Percentiles rank a stretch among this genome's conserved stretches.
These are phyloP conservation scores for Saccharomycopsis oosterbeekiorum DNA, from an alignment of 805 yeast genomes.

Conservation along the genomic window DNA sequence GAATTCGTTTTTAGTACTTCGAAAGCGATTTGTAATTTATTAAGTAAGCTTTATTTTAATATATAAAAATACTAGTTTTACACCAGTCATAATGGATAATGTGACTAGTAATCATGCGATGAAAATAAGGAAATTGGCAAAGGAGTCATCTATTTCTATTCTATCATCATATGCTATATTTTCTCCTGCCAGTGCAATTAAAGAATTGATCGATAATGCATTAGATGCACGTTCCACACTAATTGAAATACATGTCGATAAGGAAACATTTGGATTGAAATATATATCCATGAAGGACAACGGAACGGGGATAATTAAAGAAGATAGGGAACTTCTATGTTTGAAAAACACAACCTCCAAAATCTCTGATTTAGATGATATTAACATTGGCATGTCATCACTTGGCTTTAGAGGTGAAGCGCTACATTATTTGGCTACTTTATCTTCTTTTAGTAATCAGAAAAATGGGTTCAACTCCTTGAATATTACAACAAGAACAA, in stretches of 20 bases:
- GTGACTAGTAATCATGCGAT: neutral
- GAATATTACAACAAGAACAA: slow-evolving; percentile 26
- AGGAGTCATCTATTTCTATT: slow-evolving; percentile 11
- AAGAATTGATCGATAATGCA: slow-evolving; percentile 34
- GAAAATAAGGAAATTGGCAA: slow-evolving; percentile 4
- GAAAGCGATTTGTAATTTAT: too few species aligned
- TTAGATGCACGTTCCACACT: slow-evolving; percentile 29
- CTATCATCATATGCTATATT: slow-evolving; percentile 25
- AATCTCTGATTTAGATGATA: slow-evolving; percentile 24
- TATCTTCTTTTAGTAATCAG: slow-evolving; percentile 15
- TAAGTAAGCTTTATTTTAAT: too few species aligned
- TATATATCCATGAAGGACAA: slow-evolving; percentile 29
- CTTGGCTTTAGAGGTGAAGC: slow-evolving; percentile 47
- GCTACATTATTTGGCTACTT: slow-evolving; percentile 29
- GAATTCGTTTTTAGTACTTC: too few species aligned
- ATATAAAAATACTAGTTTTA: neutral
- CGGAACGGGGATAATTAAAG: slow-evolving; percentile 30
- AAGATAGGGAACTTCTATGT: slow-evolving; percentile 29
- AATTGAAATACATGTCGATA: slow-evolving; percentile 31
- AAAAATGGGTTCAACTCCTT: slow-evolving; percentile 14
- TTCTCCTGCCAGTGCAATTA: slow-evolving; percentile 29
- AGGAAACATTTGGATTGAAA: slow-evolving; percentile 28
- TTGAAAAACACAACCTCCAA: slow-evolving; percentile 36
- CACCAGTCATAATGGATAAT: neutral
- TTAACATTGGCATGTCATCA: slow-evolving; percentile 23